Conservation (phyloP, 768 basidiomycete genomes). For the Lactarius quietus region DNA sequence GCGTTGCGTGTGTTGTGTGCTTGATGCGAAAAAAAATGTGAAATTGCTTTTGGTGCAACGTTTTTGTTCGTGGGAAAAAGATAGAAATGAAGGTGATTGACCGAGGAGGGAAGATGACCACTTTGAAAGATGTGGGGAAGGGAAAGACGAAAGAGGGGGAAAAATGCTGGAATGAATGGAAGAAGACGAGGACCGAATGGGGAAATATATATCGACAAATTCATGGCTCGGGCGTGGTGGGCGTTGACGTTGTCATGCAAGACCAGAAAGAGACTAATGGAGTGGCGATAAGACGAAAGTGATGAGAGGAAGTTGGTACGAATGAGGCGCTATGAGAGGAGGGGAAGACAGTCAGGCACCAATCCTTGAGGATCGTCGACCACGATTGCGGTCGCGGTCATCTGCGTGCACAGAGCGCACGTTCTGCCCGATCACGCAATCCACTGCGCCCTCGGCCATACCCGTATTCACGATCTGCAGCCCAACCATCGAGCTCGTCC, state of each 20-base stretch:
- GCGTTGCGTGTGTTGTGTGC: too few species aligned
- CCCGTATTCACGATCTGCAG: constrained; percentile 20
- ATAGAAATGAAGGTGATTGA: neutral
- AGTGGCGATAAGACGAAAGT: neutral
- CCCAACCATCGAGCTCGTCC: constrained; percentile 21
- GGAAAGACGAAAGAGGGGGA: neutral
- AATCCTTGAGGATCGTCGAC: neutral
- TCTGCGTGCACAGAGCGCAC: neutral
- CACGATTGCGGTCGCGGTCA: neutral
- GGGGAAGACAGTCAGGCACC: constrained; percentile 1
- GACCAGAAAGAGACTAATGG: neutral
- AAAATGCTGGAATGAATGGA: constrained; percentile 14
- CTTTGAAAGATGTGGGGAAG: neutral
- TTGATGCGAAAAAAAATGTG: constrained; percentile 11
- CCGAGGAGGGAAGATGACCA: neutral
- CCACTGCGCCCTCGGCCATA: constrained; percentile 24
- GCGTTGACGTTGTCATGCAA: constrained; percentile 18
- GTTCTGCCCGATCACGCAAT: constrained; percentile 22
- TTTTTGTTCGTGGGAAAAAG: constrained; percentile 1
- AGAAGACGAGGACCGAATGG: neutral
- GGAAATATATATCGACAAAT: constrained; percentile 13
- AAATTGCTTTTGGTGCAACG: constrained; percentile 9
- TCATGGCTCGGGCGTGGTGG: neutral
- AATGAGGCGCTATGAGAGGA: neutral
- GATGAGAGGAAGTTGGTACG: neutral